Percentiles rank a stretch among this genome's conserved stretches.
phyloP scores from a whole-genome alignment of 2,329 filamentous ascomycete genomes.

The Penicillium sp. region DNA sequence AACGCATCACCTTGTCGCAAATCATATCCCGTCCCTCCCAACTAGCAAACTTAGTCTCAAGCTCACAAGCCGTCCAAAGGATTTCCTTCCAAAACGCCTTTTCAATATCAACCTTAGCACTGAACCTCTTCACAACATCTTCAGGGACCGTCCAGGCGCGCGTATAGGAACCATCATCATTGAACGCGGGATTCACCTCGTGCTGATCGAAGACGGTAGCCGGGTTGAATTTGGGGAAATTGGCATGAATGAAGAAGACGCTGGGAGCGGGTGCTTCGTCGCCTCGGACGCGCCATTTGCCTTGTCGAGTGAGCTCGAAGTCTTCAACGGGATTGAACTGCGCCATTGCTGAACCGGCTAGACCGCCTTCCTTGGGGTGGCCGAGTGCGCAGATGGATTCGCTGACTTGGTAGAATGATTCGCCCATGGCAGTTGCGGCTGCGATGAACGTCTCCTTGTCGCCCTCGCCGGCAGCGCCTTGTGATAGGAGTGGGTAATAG shows the following conservation, averaged over 20 bases:
- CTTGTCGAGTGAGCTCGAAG: conserved; percentile 25
- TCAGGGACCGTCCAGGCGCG: conserved; percentile 33
- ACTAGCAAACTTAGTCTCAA: conserved; percentile 31
- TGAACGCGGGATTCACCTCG: conserved; percentile 26
- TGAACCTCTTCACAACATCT: conserved; percentile 29
- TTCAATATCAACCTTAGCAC: conserved; percentile 31
- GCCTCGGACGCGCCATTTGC: conserved; percentile 27
- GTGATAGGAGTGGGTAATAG: conserved; percentile 46
- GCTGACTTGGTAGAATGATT: conserved; percentile 44
- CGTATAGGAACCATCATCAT: conserved; percentile 30
- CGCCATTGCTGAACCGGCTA: conserved; percentile 39
- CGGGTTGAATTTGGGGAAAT: conserved; percentile 41
- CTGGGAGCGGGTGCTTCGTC: conserved; percentile 28
- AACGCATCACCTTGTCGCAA: conserved; percentile 32
- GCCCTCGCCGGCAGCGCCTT: conserved; percentile 44
- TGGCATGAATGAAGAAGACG: conserved; percentile 42
- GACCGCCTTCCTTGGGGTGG: conserved; percentile 25
- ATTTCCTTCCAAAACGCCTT: conserved; percentile 39
- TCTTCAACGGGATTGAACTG: conserved; percentile 39
- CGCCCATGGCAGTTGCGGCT: conserved; percentile 39
- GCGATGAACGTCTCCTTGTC: conserved; percentile 51
- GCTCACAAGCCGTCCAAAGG: conserved; percentile 36
- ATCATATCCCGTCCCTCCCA: conserved; percentile 30
- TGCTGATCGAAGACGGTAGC: conserved; percentile 32
- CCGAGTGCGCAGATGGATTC: conserved; percentile 35